A percentile compares a stretch with the other conserved stretches of the same genome.
Conservation (phyloP, 2,329 filamentous ascomycete species). For the Xylaria sp. region DNA sequence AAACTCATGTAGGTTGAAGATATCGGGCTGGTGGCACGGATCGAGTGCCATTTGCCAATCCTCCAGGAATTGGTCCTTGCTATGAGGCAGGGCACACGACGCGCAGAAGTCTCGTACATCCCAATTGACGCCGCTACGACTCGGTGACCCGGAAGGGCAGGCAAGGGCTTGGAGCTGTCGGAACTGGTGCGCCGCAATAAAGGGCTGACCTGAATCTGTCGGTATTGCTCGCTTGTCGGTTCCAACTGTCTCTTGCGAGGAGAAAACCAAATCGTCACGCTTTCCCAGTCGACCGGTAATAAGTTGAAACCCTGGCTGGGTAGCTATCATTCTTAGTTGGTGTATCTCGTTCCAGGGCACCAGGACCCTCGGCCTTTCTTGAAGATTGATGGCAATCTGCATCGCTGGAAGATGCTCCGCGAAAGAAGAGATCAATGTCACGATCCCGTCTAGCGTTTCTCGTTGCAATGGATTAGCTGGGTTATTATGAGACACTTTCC, state of each 20-base stretch:
- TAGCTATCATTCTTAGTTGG: constrained; percentile 39
- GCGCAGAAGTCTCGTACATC: constrained; percentile 68
- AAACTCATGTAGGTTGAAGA: constrained; percentile 75
- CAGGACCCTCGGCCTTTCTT: constrained; percentile 75
- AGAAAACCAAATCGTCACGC: constrained; percentile 21
- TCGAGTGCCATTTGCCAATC: constrained; percentile 70
- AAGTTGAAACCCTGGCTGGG: constrained; percentile 49
- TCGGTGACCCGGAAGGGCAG: constrained; percentile 67
- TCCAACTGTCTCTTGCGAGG: background rate
- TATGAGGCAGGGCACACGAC: constrained; percentile 67
- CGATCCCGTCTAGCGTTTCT: constrained; percentile 50
- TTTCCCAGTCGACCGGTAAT: constrained; percentile 54
- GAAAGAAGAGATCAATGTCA: constrained; percentile 74
- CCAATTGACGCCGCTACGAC: constrained; percentile 65
- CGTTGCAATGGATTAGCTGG: constrained; percentile 42
- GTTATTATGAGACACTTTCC: constrained; percentile 57
- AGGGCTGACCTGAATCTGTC: constrained; percentile 19
- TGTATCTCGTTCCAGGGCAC: constrained; percentile 69
- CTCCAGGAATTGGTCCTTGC: constrained; percentile 67
- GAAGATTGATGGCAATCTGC: constrained; percentile 82
- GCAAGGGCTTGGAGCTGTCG: constrained; percentile 48
- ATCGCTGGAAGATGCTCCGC: constrained; percentile 77
- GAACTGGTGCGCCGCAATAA: constrained; percentile 37
- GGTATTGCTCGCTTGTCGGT: background rate
- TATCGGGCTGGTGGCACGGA: constrained; percentile 77